Evolutionary conservation across 2,329 filamentous ascomycete species (phyloP).

Genomic region (Aspergillus jensenii): DNA sequence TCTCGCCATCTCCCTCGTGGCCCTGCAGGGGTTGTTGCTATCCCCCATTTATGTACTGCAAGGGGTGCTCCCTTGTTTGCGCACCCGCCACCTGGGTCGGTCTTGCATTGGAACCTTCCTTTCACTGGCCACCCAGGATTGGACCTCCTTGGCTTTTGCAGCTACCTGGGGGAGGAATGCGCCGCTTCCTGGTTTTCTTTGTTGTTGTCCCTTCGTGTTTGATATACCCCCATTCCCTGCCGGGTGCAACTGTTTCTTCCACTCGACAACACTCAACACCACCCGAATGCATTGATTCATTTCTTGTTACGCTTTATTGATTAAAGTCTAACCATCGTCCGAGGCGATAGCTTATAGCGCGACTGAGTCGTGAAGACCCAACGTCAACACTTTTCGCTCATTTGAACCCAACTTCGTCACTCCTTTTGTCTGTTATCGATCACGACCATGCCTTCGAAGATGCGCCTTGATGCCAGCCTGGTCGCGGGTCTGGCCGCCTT

Average conservation of each 20-base stretch:
- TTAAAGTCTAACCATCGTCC: slow-evolving; percentile 13
- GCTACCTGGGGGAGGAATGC: neutral
- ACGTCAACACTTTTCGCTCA: slow-evolving; percentile 11
- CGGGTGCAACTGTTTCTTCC: neutral
- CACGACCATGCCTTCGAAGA: slow-evolving; percentile 16
- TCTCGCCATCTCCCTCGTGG: slow-evolving; percentile 4
- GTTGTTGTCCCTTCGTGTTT: slow-evolving; percentile 10
- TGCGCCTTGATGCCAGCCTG: slow-evolving; percentile 20
- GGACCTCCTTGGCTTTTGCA: neutral
- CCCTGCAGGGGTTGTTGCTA: neutral
- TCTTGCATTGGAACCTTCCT: neutral
- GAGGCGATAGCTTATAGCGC: slow-evolving; percentile 16
- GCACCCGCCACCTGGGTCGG: slow-evolving; percentile 10
- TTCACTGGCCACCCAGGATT: neutral
- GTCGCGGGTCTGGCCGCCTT: slow-evolving; percentile 31
- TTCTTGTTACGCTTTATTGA: slow-evolving; percentile 1
- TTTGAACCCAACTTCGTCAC: slow-evolving; percentile 15
- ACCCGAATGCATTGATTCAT: neutral
- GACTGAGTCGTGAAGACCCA: slow-evolving; percentile 9
- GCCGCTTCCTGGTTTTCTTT: slow-evolving; percentile 9
- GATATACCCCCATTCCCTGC: slow-evolving; percentile 9
- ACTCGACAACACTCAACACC: neutral
- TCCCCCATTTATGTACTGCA: slow-evolving; percentile 8
- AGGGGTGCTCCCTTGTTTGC: slow-evolving; percentile 13
- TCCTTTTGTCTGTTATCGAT: slow-evolving; percentile 10